Evolutionary conservation across 2,329 filamentous ascomycete genomes (phyloP).

Genomic region (Pseudocercospora vitis): DNA sequence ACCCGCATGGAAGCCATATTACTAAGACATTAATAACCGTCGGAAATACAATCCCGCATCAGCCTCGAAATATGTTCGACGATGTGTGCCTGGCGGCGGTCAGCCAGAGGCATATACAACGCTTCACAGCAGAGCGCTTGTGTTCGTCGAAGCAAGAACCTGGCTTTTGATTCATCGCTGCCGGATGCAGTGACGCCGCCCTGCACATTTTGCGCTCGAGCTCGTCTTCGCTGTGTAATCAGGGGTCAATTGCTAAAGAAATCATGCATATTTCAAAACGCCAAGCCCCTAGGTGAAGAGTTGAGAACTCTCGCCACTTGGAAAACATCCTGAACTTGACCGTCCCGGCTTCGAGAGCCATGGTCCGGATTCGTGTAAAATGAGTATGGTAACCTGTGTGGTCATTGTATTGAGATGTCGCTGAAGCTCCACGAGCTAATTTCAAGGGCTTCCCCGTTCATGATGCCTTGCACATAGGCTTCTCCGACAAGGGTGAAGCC

Average conservation of each 20-base stretch:
- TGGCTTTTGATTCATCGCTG: no score
- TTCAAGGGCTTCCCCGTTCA: constrained; percentile 35
- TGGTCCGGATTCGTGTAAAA: no score
- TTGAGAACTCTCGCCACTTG: no score
- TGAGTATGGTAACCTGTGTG: no score
- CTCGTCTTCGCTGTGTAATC: no score
- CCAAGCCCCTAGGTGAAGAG: no score
- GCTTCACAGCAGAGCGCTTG: background rate
- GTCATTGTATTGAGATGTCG: constrained; percentile 26
- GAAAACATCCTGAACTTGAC: no score
- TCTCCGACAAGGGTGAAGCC: constrained; percentile 35
- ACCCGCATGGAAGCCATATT: background rate
- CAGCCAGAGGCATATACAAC: background rate
- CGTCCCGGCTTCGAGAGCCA: background rate
- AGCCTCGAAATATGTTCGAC: background rate
- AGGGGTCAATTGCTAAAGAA: no score
- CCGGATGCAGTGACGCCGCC: no score
- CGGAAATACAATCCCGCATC: background rate
- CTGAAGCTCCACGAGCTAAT: constrained; percentile 26
- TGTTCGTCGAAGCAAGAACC: no score
- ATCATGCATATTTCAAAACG: no score
- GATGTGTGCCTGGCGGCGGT: background rate
- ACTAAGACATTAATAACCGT: background rate
- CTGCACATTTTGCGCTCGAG: no score
- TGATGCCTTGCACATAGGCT: constrained; percentile 38